phyloP scores from a whole-genome alignment of 805 yeast genomes.

The Ogataea zsoltii region DNA sequence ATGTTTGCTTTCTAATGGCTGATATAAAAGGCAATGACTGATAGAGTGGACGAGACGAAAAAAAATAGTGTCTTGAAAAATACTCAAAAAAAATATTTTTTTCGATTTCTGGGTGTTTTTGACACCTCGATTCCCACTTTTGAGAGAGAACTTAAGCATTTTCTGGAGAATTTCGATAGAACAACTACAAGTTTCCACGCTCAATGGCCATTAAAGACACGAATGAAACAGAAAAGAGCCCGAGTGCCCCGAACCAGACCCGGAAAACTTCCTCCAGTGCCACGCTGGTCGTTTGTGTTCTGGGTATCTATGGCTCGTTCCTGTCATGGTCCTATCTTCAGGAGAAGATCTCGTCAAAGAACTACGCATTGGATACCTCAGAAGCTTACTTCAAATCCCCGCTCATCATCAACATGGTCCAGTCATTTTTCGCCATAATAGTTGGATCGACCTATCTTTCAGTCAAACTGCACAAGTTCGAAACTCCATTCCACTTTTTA shows the following conservation, averaged over 20 bases:
- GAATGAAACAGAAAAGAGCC: too few species aligned
- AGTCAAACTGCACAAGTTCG: slow-evolving; percentile 31
- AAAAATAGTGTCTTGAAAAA: too few species aligned
- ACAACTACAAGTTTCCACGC: too few species aligned
- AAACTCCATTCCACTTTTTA: slow-evolving; percentile 37
- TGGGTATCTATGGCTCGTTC: slow-evolving; percentile 84
- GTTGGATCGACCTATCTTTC: slow-evolving; percentile 64
- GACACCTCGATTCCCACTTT: too few species aligned
- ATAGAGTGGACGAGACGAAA: too few species aligned
- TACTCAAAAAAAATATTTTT: too few species aligned
- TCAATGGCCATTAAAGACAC: too few species aligned
- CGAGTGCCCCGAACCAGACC: too few species aligned
- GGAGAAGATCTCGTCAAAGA: slow-evolving; percentile 78
- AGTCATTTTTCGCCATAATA: slow-evolving; percentile 68
- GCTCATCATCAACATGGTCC: slow-evolving; percentile 71
- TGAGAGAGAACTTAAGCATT: too few species aligned
- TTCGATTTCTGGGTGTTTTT: too few species aligned
- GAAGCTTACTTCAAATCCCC: slow-evolving; percentile 63
- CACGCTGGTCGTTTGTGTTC: slow-evolving; percentile 34
- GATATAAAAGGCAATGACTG: too few species aligned
- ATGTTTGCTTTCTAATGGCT: background rate
- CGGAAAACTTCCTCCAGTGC: background rate
- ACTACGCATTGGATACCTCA: slow-evolving; percentile 51
- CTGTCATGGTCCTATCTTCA: slow-evolving; percentile 91
- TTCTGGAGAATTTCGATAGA: too few species aligned